Percentiles rank a stretch among this genome's conserved stretches.
phyloP scores from a whole-genome alignment of 108 stramenopile genomes.

The Skeletonema marinoi region DNA sequence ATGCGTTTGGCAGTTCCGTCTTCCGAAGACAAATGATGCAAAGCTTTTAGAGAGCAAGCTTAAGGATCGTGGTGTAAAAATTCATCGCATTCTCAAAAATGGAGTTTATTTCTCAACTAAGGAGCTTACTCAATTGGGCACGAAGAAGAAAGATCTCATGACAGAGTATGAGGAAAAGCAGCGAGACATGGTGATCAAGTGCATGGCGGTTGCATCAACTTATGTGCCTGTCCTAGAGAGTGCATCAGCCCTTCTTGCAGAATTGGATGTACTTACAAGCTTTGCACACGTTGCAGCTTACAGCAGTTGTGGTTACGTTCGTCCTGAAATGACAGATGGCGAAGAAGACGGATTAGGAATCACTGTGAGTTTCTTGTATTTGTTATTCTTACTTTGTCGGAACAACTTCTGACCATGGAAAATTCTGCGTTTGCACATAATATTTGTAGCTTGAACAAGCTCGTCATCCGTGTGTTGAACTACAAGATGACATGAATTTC shows the following conservation, averaged over 20 bases:
- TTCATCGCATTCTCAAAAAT: constrained; percentile 88
- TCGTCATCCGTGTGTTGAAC: constrained; percentile 97
- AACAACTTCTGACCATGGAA: neutral
- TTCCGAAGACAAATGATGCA: constrained; percentile 74
- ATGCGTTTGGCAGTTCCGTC: constrained; percentile 78
- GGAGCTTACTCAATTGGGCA: constrained; percentile 62
- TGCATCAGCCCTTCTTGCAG: constrained; percentile 55
- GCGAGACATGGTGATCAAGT: constrained; percentile 69
- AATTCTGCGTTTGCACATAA: neutral
- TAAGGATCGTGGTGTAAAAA: constrained; percentile 47
- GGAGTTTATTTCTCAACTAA: constrained; percentile 95
- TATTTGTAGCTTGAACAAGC: constrained; percentile 62
- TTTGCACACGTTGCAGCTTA: constrained; percentile 90
- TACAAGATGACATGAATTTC: constrained; percentile 88
- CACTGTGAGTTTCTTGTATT: constrained; percentile 39
- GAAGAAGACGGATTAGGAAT: constrained; percentile 84
- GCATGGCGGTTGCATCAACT: constrained; percentile 82
- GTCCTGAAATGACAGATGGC: constrained; percentile 88
- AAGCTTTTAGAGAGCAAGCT: constrained; percentile 55
- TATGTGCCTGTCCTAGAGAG: constrained; percentile 87
- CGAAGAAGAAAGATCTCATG: constrained; percentile 61
- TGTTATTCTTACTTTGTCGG: neutral
- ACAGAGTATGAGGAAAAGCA: constrained; percentile 82
- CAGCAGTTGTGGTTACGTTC: constrained; percentile 79
- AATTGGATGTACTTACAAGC: constrained; percentile 84